Evolutionary conservation across 2,329 filamentous ascomycete species (phyloP).

Genomic region (Trichophyton benhamiae): DNA sequence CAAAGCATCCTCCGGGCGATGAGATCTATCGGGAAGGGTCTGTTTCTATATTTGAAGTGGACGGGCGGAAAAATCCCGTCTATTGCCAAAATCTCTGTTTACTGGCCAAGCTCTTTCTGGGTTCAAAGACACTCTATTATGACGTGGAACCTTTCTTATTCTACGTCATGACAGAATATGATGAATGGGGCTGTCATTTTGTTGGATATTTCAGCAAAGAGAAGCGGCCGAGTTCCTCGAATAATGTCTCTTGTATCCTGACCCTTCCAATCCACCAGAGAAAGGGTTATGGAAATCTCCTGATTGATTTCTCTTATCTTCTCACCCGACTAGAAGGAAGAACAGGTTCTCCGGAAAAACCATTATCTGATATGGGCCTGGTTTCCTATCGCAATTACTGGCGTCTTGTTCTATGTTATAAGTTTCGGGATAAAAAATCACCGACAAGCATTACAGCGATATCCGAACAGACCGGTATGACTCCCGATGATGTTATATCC

Average conservation of each 20-base stretch:
- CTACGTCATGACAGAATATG: conserved; percentile 89
- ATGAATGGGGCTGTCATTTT: conserved; percentile 81
- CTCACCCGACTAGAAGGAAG: conserved; percentile 86
- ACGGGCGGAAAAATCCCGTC: conserved; percentile 81
- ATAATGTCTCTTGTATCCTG: conserved; percentile 95
- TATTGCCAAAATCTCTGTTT: conserved; percentile 96
- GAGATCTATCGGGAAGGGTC: conserved; percentile 95
- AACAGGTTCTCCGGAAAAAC: conserved; percentile 92
- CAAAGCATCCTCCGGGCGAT: conserved; percentile 92
- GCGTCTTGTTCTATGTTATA: conserved; percentile 76
- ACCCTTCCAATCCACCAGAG: conserved; percentile 93
- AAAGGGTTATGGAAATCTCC: conserved; percentile 88
- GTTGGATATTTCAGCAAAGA: conserved; percentile 99
- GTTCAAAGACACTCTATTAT: conserved; percentile 97
- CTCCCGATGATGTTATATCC: conserved; percentile 88
- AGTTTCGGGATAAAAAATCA: conserved; percentile 54
- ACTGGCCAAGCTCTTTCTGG: conserved; percentile 88
- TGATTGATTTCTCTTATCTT: conserved; percentile 97
- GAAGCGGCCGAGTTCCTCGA: conserved; percentile 84
- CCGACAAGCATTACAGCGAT: conserved; percentile 43
- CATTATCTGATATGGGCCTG: conserved; percentile 91
- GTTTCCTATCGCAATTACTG: conserved; percentile 98
- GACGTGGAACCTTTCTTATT: conserved; percentile 98
- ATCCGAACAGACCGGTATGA: conserved; percentile 87
- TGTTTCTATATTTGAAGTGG: conserved; percentile 94